Evolutionary conservation across 305 asterid species (phyloP).

Genomic region (Plantago coronopus): DNA sequence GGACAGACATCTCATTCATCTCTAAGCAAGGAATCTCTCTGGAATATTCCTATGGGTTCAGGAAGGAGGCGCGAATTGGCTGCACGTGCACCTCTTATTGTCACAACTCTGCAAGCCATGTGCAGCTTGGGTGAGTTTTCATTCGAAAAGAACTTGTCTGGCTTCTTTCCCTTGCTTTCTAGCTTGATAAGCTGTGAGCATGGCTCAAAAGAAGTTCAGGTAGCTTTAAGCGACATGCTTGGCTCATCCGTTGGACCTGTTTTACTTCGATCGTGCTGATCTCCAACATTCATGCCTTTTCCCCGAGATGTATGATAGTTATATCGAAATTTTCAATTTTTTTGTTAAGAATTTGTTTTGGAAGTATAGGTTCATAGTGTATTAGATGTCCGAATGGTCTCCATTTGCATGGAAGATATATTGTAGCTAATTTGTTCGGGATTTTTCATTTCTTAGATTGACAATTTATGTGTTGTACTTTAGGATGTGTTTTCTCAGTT

Average conservation of each 20-base stretch:
- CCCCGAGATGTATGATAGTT: conserved; percentile 41
- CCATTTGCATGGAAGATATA: conserved; percentile 23
- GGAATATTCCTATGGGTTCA: conserved; percentile 83
- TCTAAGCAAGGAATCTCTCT: conserved; percentile 35
- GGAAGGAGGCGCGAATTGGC: conserved; percentile 85
- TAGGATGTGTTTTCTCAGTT: conserved; percentile 23
- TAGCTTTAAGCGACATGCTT: conserved; percentile 85
- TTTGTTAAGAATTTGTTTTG: conserved; percentile 30
- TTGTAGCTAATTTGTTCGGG: conserved; percentile 31
- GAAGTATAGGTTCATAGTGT: conserved; percentile 38
- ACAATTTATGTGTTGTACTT: conserved; percentile 44
- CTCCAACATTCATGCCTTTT: conserved; percentile 14
- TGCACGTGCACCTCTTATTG: conserved; percentile 89
- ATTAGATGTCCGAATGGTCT: conserved; percentile 29
- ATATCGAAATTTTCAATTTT: conserved; percentile 20
- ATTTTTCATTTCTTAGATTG: conserved; percentile 31
- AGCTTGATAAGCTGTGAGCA: conserved; percentile 92
- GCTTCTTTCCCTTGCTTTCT: conserved; percentile 76
- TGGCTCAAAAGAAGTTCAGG: conserved; percentile 88
- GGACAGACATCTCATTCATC: conserved; percentile 43
- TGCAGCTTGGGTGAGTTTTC: conserved; percentile 68
- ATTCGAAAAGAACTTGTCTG: conserved; percentile 65
- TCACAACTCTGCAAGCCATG: conserved; percentile 81
- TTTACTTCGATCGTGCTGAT: conserved; percentile 76
- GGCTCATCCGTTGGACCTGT: conserved; percentile 83